A percentile compares a stretch with the other conserved stretches of the same genome.
Evolutionary conservation across 108 stramenopile species (phyloP).

Genomic region (Cyclotella sp.): DNA sequence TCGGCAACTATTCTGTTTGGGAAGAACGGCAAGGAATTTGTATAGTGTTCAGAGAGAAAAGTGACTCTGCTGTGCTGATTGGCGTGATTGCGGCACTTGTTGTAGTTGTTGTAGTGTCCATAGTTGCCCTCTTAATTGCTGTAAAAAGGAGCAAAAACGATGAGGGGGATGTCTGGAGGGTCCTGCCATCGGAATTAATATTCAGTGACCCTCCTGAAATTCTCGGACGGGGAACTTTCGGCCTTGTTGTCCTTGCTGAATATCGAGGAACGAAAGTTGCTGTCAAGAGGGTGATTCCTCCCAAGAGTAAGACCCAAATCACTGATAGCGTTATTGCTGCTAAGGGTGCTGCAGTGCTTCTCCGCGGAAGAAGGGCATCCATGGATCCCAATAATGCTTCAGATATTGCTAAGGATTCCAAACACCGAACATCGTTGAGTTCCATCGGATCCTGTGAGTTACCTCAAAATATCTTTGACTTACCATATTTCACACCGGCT

Average conservation of each 20-base stretch:
- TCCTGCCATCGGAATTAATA: slow-evolving; percentile 56
- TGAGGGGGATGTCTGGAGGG: slow-evolving; percentile 55
- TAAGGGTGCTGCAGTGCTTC: neutral
- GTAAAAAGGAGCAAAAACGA: slow-evolving; percentile 34
- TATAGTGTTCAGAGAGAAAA: neutral
- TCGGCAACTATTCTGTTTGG: slow-evolving; percentile 32
- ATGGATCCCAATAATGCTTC: neutral
- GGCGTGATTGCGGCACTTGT: neutral
- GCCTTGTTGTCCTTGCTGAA: slow-evolving; percentile 38
- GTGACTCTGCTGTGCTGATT: neutral
- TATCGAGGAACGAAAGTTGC: slow-evolving; percentile 49
- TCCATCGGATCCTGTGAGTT: no score
- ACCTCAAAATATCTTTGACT: no score
- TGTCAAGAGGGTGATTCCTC: slow-evolving; percentile 44
- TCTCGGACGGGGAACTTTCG: slow-evolving; percentile 52
- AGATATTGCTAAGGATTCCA: no score
- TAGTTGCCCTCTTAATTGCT: slow-evolving; percentile 12
- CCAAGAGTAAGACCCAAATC: slow-evolving; percentile 12
- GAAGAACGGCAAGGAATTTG: slow-evolving; percentile 26
- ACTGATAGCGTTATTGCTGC: neutral
- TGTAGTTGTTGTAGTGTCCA: neutral
- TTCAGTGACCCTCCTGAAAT: slow-evolving; percentile 55
- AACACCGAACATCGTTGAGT: no score
- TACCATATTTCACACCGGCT: no score
- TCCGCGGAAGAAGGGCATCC: neutral